These are phyloP conservation scores for Dothidotthia symphoricarpi DNA, from an alignment of 2,329 filamentous ascomycete genomes.

Conservation along the genomic window DNA sequence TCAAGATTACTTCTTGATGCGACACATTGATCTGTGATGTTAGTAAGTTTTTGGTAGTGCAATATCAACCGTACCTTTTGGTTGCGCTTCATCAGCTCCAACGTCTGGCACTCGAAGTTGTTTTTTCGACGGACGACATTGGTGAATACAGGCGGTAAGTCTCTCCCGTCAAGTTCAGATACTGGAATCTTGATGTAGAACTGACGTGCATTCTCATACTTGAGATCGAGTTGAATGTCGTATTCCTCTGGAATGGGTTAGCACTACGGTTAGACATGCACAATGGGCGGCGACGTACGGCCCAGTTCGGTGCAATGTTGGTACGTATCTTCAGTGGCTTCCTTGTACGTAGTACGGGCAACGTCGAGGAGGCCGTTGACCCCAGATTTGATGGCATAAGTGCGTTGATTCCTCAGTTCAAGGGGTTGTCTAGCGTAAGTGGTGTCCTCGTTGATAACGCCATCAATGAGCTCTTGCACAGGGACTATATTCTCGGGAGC, in stretches of 20 bases:
- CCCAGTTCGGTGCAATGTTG: constrained; percentile 67
- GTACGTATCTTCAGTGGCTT: constrained; percentile 75
- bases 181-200: constrained; percentile 72
- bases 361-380: constrained; percentile 86
- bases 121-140: constrained; percentile 72
- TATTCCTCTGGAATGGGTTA: constrained; percentile 44
- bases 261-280: neutral
- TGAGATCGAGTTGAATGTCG: constrained; percentile 63
- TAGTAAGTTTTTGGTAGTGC: constrained; percentile 1
- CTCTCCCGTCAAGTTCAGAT: constrained; percentile 60
- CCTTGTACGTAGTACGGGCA: constrained; percentile 83
- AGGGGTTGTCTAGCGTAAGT: constrained; percentile 74
- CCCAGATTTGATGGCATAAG: constrained; percentile 84
- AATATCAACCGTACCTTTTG: constrained; percentile 36
- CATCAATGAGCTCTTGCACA: constrained; percentile 64
- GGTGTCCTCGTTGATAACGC: constrained; percentile 77
- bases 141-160: constrained; percentile 69
- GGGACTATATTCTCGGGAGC: constrained; percentile 59
- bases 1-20: constrained; percentile 76
- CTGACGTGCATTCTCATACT: constrained; percentile 72
- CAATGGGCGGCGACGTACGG: constrained; percentile 47
- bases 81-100: constrained; percentile 78
- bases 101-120: constrained; percentile 82
- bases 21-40: constrained; percentile 69
- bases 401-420: constrained; percentile 84